Conservation (phyloP, 352 stramenopile genomes). For the Pythium coloratum region DNA sequence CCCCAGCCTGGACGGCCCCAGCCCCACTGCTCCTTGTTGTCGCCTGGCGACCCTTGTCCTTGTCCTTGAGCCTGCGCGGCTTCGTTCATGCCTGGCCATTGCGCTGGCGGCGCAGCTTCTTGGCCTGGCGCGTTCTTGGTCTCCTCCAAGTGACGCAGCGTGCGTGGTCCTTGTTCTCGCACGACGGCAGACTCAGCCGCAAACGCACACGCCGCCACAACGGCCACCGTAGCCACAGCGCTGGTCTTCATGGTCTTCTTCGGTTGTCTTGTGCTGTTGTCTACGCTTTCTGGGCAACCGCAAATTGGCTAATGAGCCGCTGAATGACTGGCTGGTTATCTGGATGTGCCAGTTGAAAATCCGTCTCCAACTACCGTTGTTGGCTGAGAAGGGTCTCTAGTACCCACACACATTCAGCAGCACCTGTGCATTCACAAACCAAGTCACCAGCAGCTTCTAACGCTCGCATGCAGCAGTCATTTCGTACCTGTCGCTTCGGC, state of each 20-base stretch:
- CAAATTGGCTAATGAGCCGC: background rate
- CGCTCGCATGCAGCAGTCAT: background rate
- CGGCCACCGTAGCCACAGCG: background rate
- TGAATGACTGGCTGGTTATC: background rate
- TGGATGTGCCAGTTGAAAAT: background rate
- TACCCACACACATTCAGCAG: background rate
- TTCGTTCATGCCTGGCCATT: background rate
- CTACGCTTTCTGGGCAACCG: background rate
- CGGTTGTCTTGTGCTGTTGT: background rate
- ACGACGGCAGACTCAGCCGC: background rate
- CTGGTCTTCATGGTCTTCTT: constrained; percentile 3
- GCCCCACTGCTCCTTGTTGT: background rate
- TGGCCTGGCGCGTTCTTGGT: background rate
- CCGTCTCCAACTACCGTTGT: background rate
- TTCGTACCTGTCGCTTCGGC: background rate
- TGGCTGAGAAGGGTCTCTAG: background rate
- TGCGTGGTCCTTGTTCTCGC: background rate
- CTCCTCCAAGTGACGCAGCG: background rate
- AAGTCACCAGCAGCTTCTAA: background rate
- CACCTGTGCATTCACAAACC: background rate
- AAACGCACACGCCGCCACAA: background rate
- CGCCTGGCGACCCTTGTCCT: background rate
- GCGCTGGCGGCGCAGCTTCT: background rate
- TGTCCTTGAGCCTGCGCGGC: background rate
- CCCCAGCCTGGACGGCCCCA: background rate